Conservation (phyloP, 108 stramenopile species). For the Cyclostephanos tholiformis region DNA sequence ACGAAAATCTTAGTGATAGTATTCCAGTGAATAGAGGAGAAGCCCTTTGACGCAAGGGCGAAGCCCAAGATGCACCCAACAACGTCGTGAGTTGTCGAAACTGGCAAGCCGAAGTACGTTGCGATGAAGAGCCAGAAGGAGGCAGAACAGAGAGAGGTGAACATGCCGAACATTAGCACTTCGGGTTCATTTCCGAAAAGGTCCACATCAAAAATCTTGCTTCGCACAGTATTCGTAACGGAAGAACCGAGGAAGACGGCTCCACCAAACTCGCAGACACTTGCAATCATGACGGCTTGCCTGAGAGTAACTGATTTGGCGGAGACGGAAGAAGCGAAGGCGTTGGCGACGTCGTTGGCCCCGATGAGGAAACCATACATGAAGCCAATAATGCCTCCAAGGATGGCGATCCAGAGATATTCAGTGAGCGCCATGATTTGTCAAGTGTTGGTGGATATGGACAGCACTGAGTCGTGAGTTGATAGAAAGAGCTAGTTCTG, state of each 20-base stretch:
- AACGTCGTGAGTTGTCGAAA: conserved; percentile 70
- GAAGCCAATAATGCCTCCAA: conserved; percentile 55
- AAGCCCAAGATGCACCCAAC: conserved; percentile 73
- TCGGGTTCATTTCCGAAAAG: conserved; percentile 55
- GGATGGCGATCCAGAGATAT: conserved; percentile 53
- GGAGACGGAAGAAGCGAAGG: conserved; percentile 77
- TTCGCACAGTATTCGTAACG: conserved; percentile 65
- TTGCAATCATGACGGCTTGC: conserved; percentile 68
- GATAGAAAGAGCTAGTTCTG: no score
- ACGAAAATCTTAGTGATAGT: no score
- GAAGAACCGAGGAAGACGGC: conserved; percentile 63
- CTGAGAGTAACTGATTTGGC: conserved; percentile 60
- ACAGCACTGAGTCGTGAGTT: no score
- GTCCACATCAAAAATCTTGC: conserved; percentile 56
- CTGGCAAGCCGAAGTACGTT: conserved; percentile 61
- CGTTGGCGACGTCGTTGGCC: conserved; percentile 84
- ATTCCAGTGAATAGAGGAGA: conserved; percentile 56
- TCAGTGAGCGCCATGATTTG: conserved; percentile 10
- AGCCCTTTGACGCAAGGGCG: conserved; percentile 50
- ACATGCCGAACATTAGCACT: conserved; percentile 66
- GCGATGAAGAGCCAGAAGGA: conserved; percentile 63
- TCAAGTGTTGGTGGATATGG: no score
- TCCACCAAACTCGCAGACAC: conserved; percentile 70
- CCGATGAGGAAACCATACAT: conserved; percentile 57
- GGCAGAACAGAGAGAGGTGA: conserved; percentile 55